Evolutionary conservation across 192 early-diverging fungal genomes (phyloP), one percentile per base, ranked within the genome.

Genomic region (Irineochytrium annulatum): DNA sequence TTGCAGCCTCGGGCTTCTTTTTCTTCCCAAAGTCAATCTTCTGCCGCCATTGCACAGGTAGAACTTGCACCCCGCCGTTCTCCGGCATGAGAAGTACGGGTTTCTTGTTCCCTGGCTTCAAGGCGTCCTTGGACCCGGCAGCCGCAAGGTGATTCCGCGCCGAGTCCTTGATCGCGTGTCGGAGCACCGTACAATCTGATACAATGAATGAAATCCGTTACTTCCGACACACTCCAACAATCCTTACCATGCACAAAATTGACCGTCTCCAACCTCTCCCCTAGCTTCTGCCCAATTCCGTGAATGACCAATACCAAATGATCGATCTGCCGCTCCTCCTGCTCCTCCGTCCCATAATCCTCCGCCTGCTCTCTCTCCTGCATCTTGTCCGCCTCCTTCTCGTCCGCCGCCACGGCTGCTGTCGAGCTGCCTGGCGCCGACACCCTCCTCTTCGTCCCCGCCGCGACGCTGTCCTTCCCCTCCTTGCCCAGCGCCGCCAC

Each of bases 261-360:
- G 57, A 93, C 81, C 0, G 76, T 78, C 32, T 83, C 78, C 56
- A 91, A 74, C 27, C 77, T 65, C 51, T 91, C 89, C 26, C 84
- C 77, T 14, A 93, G 70, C 57, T 91, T 93, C 62, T 93, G 91
- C 20, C 91, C 91, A 49, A 93, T 85, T 0, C 82, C 91, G 57
- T 93, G 91, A 67, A 93, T 83, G 8, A 88, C 90, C 53, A 93
- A 74, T 4, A 93, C 70, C 8, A 93, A 59, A 66, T 93, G 91
- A 59, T 90, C 77, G 49, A 93, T 85, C 11, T 71, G 73, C 28
- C 89, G 72, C 43, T 86, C 86, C 6, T 85, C 80, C 19, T 75
- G 76, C 45, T 85, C 83, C 0, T 72, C 77, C 31, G 65, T 75
- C 27, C 62, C 70, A 33, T 83, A 77, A 57, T 86, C 81, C 52